Evolutionary conservation across 2,329 filamentous ascomycete genomes (phyloP), one percentile per base, ranked within the genome.

Genomic region (Colletotrichum chlorophyti): DNA sequence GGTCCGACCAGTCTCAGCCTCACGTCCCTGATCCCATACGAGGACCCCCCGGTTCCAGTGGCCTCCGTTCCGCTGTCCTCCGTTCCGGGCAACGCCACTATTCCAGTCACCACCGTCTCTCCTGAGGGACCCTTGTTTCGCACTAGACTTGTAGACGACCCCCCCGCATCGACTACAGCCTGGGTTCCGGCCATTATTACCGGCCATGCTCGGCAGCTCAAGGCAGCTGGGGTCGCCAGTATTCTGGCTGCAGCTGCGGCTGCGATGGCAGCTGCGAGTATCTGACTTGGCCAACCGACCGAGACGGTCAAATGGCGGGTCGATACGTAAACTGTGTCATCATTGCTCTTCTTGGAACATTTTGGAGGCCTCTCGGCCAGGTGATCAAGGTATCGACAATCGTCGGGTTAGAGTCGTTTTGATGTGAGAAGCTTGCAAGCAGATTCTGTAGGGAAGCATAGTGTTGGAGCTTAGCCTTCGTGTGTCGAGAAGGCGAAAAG

Each of bases 381-480:
- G n/a, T 34, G 46, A 3, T 15, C n/a, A n/a, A n/a, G n/a, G n/a
- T 24, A 24, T 5, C 21, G 12, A 19, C 3, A 34, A 10, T 3
- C 37, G 38, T 9, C 43, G 32, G 26, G 31, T 32, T 38, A 15
- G 9, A 41, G 6, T 23, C 21, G 21, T 26, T 11, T 45, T 45
- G 38, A 27, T 50, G 17, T 32, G 21, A 55, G n/a, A 26, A 45
- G 29, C 19, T 49, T 50, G 43, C 38, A 49, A 55, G 51, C 26
- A 35, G 23, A 58, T 46, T 35, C 41, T 53, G 54, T 58, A 53
- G 47, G 45, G n/a, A 48, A 54, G 32, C 12, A 40, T 41, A 57
- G 42, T 47, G 0, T 41, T 31, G 19, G 37, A 17, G 34, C 8
- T 34, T 15, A 19, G 41, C 42, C 19, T n/a, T n/a, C n/a, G n/a